Evolutionary conservation across 352 stramenopile genomes (phyloP), one percentile per base, ranked within the genome.

Genomic region (Phytophthora brassicae): DNA sequence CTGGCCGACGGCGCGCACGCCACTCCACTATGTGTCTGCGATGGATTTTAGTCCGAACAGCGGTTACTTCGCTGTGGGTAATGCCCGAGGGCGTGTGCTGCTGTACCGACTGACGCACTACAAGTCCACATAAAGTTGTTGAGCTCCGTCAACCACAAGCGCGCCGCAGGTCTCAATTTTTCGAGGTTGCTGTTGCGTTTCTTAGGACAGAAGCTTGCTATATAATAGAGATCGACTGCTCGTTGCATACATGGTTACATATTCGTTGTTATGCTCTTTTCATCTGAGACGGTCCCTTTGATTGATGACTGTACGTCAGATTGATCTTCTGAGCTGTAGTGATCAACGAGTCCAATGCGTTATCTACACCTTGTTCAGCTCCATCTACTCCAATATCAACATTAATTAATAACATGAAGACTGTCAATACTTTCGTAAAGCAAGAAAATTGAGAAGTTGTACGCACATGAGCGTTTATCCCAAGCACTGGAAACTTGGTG

Each of bases 101-200:
- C 79, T 99, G 29, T 99, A 99, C 79, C 83, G 87, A 54, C 70
- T 99, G 54, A 95, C 92, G 46, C 95, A 99, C 82, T 99, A 95
- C 79, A 83, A 84, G 47, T 91, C 86, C 39, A 93, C 83, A 74
- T 94, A 89, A 66, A 68, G 43, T 43, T 47, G 38, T n/a, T n/a
- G 44, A 55, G 56, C 28, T 38, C 33, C 52, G 52, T 56, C 49
- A 64, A 64, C 49, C 46, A 67, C 56, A 66, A 64, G 35, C 13
- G 23, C 46, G 16, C 53, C 28, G 20, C 46, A 17, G 48, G 64
- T 68, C 16, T 57, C 20, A 51, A 44, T 59, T 50, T 55, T 50
- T 56, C 26, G 56, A 52, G 55, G 50, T 43, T 59, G 38, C 55
- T 60, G 35, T 61, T 55, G 41, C 24, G 48, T 61, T 50, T 52